Conservation (phyloP, 78 protist species). For the Dictyostelium intermedium region DNA sequence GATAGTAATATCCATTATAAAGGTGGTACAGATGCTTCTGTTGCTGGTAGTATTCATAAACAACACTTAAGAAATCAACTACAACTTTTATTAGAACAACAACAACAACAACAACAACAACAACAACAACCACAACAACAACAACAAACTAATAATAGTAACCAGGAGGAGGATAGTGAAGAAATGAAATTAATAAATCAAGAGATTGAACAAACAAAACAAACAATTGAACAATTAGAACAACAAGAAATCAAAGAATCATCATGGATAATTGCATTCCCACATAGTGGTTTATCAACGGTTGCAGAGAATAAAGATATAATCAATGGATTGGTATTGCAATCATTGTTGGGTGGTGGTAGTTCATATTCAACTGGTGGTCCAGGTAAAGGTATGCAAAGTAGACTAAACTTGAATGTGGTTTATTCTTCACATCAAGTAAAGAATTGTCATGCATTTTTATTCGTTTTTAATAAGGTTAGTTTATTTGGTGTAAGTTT, state of each 20-base stretch:
- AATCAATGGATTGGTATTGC: conserved; percentile 27
- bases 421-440: background rate
- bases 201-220: background rate
- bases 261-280: conserved; percentile 12
- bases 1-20: background rate
- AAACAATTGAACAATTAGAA: background rate
- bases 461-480: background rate
- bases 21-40: conserved; percentile 2
- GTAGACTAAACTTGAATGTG: conserved; percentile 33
- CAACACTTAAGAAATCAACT: background rate
- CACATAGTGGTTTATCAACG: background rate
- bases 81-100: background rate
- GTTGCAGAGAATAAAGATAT: conserved; percentile 10
- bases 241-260: background rate
- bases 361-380: conserved; percentile 73
- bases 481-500: conserved; percentile 34
- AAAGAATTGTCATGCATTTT: conserved; percentile 14
- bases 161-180: background rate
- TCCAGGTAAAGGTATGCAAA: conserved; percentile 83
- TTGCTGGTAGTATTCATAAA: background rate
- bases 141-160: background rate
- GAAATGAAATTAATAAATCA: background rate
- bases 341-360: conserved; percentile 74
- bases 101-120: background rate
- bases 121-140: background rate